Conservation (phyloP, 768 basidiomycete species). For the Lactarius indigo region DNA sequence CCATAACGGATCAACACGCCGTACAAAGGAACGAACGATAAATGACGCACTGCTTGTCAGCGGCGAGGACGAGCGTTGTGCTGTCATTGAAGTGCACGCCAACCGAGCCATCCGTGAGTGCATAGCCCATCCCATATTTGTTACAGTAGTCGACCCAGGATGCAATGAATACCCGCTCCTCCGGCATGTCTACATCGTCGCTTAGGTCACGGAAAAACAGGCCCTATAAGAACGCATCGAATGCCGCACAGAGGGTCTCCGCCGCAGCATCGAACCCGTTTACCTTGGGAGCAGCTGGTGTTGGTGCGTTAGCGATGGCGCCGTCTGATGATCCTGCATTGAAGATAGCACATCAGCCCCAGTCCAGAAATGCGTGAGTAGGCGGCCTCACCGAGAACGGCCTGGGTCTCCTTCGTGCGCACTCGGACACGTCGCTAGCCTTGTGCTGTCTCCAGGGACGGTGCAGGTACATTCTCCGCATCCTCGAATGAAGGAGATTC, state of each 20-base stretch:
- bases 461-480: conserved; percentile 36
- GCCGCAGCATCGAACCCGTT: conserved; percentile 68
- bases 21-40: conserved; percentile 1
- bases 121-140: conserved; percentile 99
- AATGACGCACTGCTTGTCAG: conserved; percentile 75
- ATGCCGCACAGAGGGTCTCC: conserved; percentile 51
- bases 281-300: conserved; percentile 32
- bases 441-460: conserved; percentile 3
- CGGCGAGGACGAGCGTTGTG: conserved; percentile 77
- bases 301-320: conserved; percentile 28
- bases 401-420: conserved; percentile 9
- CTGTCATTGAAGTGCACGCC: conserved; percentile 98
- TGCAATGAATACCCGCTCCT: conserved; percentile 86
- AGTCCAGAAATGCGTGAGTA: neutral
- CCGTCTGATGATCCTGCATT: conserved; percentile 16
- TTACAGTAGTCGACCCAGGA: conserved; percentile 99
- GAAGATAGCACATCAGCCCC: neutral
- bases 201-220: conserved; percentile 65
- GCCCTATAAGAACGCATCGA: conserved; percentile 62
- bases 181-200: conserved; percentile 47
- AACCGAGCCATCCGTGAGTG: conserved; percentile 90
- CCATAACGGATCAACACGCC: conserved; percentile 6
- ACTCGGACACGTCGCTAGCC: conserved; percentile 12
- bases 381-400: neutral
- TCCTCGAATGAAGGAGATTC: conserved; percentile 31